phyloP scores from a whole-genome alignment of 495 filamentous ascomycete genomes.

The Penicillium chermesinum region DNA sequence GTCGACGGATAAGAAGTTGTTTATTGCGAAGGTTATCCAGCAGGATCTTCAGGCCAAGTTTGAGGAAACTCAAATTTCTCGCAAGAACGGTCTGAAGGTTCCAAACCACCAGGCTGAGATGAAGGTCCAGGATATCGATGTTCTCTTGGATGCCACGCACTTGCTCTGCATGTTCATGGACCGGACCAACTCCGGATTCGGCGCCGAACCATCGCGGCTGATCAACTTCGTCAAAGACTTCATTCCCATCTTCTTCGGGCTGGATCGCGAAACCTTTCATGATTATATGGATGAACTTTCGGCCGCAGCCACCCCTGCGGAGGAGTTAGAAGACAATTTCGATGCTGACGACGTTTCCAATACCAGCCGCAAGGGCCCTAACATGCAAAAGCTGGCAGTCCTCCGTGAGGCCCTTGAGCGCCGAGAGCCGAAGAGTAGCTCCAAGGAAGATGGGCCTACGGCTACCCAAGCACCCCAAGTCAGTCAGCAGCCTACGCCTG shows the following conservation, averaged over 20 bases:
- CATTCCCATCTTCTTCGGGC: conserved; percentile 80
- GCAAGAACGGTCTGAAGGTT: conserved; percentile 53
- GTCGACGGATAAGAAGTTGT: conserved; percentile 78
- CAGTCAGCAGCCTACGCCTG: conserved; percentile 52
- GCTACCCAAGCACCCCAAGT: conserved; percentile 21
- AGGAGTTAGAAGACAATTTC: conserved; percentile 61
- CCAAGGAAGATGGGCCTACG: conserved; percentile 68
- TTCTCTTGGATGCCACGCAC: conserved; percentile 75
- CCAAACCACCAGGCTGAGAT: conserved; percentile 69
- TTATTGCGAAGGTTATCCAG: conserved; percentile 78
- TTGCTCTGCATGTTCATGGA: conserved; percentile 73
- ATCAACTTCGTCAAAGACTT: conserved; percentile 83
- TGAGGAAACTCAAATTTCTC: conserved; percentile 71
- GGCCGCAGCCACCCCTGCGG: conserved; percentile 52
- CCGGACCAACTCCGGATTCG: conserved; percentile 58
- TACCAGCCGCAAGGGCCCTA: conserved; percentile 53
- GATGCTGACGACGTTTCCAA: conserved; percentile 45
- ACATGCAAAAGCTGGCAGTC: conserved; percentile 73
- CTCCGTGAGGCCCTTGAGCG: conserved; percentile 81
- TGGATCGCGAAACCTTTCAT: conserved; percentile 70
- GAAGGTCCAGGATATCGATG: conserved; percentile 66
- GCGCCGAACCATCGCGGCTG: conserved; percentile 68
- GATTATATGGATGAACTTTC: conserved; percentile 70
- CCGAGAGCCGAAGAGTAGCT: conserved; percentile 54
- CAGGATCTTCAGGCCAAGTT: conserved; percentile 81